Evolutionary conservation across 768 basidiomycete genomes (phyloP), one percentile per base, ranked within the genome.

Genomic region (Lentinula sp.): DNA sequence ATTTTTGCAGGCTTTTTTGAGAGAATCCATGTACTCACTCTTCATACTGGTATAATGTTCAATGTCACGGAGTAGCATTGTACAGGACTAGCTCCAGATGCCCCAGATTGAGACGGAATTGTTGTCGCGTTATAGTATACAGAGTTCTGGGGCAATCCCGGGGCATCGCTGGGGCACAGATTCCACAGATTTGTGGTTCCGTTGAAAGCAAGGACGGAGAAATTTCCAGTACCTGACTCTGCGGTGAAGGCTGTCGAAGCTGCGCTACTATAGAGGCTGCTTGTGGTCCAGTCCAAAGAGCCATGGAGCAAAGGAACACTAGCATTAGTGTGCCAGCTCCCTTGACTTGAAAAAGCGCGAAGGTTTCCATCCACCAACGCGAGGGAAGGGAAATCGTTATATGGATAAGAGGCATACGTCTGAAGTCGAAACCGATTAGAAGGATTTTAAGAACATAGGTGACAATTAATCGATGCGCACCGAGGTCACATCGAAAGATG

Each of bases 401-500:
- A 81, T 13, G 80, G 81, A 67, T 70, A 83, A 13, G 81, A 80
- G 32, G 75, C 74, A 49, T 70, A 80, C 1, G 82, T 83, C 81
- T 82, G 52, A 12, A 15, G 16, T 28, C 39, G 32, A 35, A 32
- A 36, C 33, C 3, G 28, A 20, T 16, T 37, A 32, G 15, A 43
- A 53, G 41, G 41, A 18, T 32, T 16, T 51, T 23, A 13, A 6
- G 23, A 12, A 51, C 10, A n/a, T 20, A 49, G 48, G 4, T 28
- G 58, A 41, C 43, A 16, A 35, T 39, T 4, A n/a, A 8, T 9
- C 16, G 20, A 23, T 16, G 71, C 76, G 48, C 61, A 82, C 81
- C 45, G 80, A 80, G n/a, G 80, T 74, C 10, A 78, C 75, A 60
- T 79, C 71, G 54, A 79, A 73, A n/a, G 65, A 64, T n/a, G 73